Evolutionary conservation across 352 stramenopile genomes (phyloP), one percentile per base, ranked within the genome.

Genomic region (Pythium brassicae): DNA sequence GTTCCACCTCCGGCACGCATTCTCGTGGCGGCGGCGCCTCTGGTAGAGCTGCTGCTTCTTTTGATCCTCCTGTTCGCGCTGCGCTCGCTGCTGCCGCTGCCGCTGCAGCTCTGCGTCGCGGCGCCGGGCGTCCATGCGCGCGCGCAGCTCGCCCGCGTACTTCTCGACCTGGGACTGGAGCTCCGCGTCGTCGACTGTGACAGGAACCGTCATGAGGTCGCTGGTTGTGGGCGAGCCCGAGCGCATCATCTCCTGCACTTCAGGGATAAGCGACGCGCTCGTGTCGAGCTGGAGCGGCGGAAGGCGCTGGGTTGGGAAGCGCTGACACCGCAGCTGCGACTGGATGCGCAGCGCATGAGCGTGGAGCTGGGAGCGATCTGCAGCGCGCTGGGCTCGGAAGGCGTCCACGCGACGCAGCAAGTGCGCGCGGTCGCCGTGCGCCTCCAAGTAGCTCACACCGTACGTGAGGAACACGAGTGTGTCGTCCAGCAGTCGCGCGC

Each of bases 381-480:
- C 37, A 1, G 52, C 55, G 4, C 63, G 57, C n/a, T 53, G 44
- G 0, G 39, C 17, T 20, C 55, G 68, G 10, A 57, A 25, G 0
- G 32, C 23, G 5, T 65, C 32, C 11, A 74, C 8, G 2, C 67
- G 63, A 11, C 66, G 14, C 6, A 63, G 29, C 20, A 49, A 53
- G 25, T 40, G 59, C 4, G 50, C 56, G 12, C 59, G 47, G 40
- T 63, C 27, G 26, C 52, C 56, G n/a, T 62, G 65, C 22, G 62
- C 55, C 6, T 63, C 52, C 11, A 87, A 55, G 48, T 69, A 83
- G 42, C 62, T 59, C 23, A 45, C 53, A 19, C 77, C 77, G 40
- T 77, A 83, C 40, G 62, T 78, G 10, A 78, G 48, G 49, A 87
- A 47, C 20, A 78, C 66, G n/a, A 82, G 54, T 2, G 65, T 74